Evolutionary conservation across 768 basidiomycete genomes (phyloP), one percentile per base, ranked within the genome.

Genomic region (Cystofilobasidium capitatum): DNA sequence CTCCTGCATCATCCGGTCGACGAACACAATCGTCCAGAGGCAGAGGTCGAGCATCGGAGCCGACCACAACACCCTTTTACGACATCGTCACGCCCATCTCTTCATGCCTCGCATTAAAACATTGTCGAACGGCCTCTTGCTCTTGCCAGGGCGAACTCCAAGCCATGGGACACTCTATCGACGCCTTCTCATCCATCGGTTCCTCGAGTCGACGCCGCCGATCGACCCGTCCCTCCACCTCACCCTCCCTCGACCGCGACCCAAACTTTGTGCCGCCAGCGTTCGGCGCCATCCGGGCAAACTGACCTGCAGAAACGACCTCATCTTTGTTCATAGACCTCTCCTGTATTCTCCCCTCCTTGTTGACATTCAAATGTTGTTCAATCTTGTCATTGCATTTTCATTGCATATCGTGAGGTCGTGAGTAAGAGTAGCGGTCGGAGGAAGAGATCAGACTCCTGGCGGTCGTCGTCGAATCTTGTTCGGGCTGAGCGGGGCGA

Each of bases 391-490:
- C 47, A 49, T 45, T n/a, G 14, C 17, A 24, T 20, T 24, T 22
- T 49, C 47, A 49, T 45, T n/a, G 14, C 17, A 24, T 22, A 49
- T 49, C 47, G 24, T 31, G 51, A 31, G 51, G 51, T 55, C 51
- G 29, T 55, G 6, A 51, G 24, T n/a, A n/a, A n/a, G n/a, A n/a
- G n/a, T n/a, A n/a, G n/a, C n/a, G n/a, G n/a, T n/a, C n/a, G n/a
- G n/a, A n/a, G n/a, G n/a, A n/a, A n/a, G n/a, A n/a, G n/a, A n/a
- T 51, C 49, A 61, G n/a, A 61, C 59, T 12, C 39, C 59, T 4
- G 59, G 59, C 20, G 59, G 59, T n/a, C 59, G 59, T 10, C 59
- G 37, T 4, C 59, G 59, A 8, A 26, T 44, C 40, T 61, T 61
- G 37, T 26, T 2, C 17, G 59, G 40, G 40, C 37, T 61, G 26